Conservation (phyloP, 1,284 basidiomycete genomes). For the Rhodotorula sp. region DNA sequence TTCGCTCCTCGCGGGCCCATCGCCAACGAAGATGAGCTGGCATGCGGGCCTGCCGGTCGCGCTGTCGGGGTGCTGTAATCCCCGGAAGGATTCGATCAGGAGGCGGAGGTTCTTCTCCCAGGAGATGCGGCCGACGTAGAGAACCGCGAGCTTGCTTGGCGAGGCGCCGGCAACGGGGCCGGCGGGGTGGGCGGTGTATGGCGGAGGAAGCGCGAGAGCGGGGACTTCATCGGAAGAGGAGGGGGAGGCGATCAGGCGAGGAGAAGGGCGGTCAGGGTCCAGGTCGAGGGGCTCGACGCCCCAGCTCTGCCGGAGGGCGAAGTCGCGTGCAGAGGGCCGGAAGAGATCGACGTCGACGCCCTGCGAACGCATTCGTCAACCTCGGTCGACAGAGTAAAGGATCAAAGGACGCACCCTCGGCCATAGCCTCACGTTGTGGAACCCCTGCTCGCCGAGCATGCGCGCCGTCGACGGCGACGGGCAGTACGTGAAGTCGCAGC, state of each 20-base stretch:
- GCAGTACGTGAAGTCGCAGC: conserved; percentile 57
- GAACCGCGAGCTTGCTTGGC: conserved; percentile 49
- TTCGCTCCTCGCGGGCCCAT: conserved; percentile 58
- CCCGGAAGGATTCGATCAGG: conserved; percentile 56
- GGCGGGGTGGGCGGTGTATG: conserved; percentile 43
- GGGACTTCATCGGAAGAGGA: conserved; percentile 47
- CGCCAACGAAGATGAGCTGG: conserved; percentile 61
- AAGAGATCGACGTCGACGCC: conserved; percentile 56
- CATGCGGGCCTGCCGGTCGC: conserved; percentile 38
- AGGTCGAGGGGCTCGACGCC: conserved; percentile 45
- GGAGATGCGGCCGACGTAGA: conserved; percentile 55
- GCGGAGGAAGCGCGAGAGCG: conserved; percentile 40
- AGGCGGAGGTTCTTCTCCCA: conserved; percentile 65
- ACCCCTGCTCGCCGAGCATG: conserved; percentile 56
- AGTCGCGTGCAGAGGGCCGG: conserved; percentile 54
- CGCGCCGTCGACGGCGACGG: conserved; percentile 58
- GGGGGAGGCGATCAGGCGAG: conserved; percentile 35
- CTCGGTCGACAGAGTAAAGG: not conserved
- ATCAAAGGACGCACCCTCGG: conserved; percentile 51
- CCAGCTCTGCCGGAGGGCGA: conserved; percentile 55
- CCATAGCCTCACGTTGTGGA: conserved; percentile 59
- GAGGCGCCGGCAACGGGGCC: conserved; percentile 32
- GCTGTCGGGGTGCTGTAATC: conserved; percentile 40
- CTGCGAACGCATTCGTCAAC: not conserved
- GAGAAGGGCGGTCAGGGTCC: conserved; percentile 16